Evolutionary conservation across 2,329 filamentous ascomycete genomes (phyloP), one percentile per base, ranked within the genome.

Genomic region (Sphaerulina musiva): DNA sequence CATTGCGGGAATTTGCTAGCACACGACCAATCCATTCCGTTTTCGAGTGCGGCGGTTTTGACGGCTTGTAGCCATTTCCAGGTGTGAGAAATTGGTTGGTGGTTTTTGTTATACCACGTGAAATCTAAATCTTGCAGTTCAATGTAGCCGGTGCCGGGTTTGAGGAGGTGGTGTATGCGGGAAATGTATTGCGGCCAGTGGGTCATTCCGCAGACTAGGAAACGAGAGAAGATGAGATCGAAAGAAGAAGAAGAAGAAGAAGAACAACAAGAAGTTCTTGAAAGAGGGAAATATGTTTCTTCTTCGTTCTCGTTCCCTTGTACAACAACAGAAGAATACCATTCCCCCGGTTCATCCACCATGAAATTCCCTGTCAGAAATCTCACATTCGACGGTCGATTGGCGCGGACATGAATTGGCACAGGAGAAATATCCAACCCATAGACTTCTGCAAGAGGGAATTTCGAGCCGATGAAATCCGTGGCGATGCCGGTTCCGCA

Each of bases 401-500:
- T 43, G 14, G 42, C 17, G 12, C 57, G 49, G 38, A 54, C 49
- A 17, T 72, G 59, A 4, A 29, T 20, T 53, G 57, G 54, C 10
- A 63, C 56, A 34, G 55, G 32, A 39, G 51, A 55, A 8, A 71
- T 61, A 56, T 74, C 72, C 14, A 68, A 68, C 31, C 66, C 70
- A 48, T 64, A 64, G 8, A 72, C 63, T 51, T 69, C 55, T 9
- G 68, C 62, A 9, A 66, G 56, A 17, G 48, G 56, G 42, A 52
- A 59, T 34, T 53, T 51, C 10, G 20, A 48, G 39, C 48, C 61
- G 23, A 61, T 51, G 29, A 53, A 51, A 42, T 51, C 58, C 69
- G 48, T 74, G 64, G 55, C 47, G 40, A 56, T 48, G 3, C 61
- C 61, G 6, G 58, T 59, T 6, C 74, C 75, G 40, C 58, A 60